Conservation (phyloP, 805 yeast genomes). For the Starmerella khaoyaiensis region DNA sequence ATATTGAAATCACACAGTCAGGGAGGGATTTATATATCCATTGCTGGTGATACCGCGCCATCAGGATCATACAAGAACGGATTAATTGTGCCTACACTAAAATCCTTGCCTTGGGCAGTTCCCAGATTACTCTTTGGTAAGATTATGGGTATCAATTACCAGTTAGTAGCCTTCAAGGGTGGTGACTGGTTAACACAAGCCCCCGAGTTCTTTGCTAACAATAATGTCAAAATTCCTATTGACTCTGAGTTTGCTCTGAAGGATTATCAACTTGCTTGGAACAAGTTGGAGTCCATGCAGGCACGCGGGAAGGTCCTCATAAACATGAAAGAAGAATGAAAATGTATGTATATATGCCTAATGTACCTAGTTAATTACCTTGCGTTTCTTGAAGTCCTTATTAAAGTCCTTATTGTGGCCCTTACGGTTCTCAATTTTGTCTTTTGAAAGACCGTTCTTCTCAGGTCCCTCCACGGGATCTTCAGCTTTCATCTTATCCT, state of each 20-base stretch:
- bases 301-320: conserved; percentile 62
- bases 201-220: conserved; percentile 35
- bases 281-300: conserved; percentile 34
- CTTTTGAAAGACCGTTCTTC: not conserved
- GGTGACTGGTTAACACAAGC: conserved; percentile 34
- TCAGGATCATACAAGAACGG: conserved; percentile 5
- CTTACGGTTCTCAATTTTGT: not conserved
- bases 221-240: conserved; percentile 35
- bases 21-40: conserved; percentile 39
- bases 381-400: not conserved
- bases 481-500: conserved; percentile 21
- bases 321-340: conserved; percentile 4
- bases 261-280: conserved; percentile 40
- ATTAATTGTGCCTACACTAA: conserved; percentile 3
- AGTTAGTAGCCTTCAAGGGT: conserved; percentile 10
- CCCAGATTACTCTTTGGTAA: conserved; percentile 25
- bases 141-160: conserved; percentile 25
- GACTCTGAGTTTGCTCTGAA: conserved; percentile 43
- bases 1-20: conserved; percentile 37
- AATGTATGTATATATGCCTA: not conserved
- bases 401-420: not conserved
- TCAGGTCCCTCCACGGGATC: conserved; percentile 2
- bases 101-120: conserved; percentile 17
- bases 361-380: not conserved
- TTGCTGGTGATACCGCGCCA: conserved; percentile 39